phyloP scores from a whole-genome alignment of 164 flowering plant species.

The Echeveria elegans region DNA sequence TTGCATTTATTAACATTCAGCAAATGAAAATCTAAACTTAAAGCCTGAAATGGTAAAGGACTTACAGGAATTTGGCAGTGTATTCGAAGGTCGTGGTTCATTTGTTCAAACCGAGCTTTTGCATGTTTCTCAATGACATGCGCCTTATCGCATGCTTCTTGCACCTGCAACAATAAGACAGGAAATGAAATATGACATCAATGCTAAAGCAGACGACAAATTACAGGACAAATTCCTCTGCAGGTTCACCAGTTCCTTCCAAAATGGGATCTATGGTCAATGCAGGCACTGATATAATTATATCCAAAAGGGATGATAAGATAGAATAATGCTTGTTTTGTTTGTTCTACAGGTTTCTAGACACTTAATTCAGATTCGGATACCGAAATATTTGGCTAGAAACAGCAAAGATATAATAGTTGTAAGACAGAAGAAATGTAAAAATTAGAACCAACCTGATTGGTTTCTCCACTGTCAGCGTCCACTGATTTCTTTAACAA shows the following conservation, averaged over 20 bases:
- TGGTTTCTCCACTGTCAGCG: conserved; percentile 11
- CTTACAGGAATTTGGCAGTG: conserved; percentile 16
- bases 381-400: no score
- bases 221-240: not conserved
- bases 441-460: conserved; percentile 22
- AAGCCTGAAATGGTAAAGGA: not conserved
- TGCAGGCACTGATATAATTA: not conserved
- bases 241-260: no score
- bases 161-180: no score
- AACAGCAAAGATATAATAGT: not conserved
- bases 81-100: conserved; percentile 33
- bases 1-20: no score
- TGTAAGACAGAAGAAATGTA: not conserved
- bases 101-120: conserved; percentile 25
- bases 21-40: not conserved
- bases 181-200: no score
- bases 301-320: not conserved
- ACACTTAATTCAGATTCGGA: not conserved
- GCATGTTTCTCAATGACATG: conserved; percentile 33
- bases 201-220: not conserved
- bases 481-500: conserved; percentile 32
- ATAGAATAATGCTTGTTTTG: not conserved
- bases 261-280: no score
- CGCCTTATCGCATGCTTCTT: conserved; percentile 38
- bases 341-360: not conserved